Evolutionary conservation across 2,329 filamentous ascomycete species (phyloP), one percentile per base, ranked within the genome.

Genomic region (Verticillium longisporum): DNA sequence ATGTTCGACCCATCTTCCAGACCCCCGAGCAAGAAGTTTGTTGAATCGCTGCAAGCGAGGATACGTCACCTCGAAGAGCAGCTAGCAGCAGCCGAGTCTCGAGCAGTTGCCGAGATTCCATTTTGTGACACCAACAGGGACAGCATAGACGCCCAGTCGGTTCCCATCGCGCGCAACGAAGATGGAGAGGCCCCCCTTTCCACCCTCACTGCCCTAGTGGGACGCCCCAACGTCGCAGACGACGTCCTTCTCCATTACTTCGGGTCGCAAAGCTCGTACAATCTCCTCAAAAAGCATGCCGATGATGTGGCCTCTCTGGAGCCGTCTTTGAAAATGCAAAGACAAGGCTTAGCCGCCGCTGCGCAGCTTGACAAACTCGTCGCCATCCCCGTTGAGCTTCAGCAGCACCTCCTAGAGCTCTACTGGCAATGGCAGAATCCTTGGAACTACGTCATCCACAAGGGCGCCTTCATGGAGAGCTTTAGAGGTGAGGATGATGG

Each of bases 371-470:
- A 63, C 3, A 61, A 61, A 31, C 56, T 38, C 2, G 61, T 61
- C 15, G 55, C 36, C 1, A 56, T 68, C n/a, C 58, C 66, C 0
- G 31, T 60, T 1, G 69, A 70, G 6, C 61, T 71, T 1, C 63
- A 68, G 36, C 60, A 65, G 9, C 69, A 71, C 34, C 61, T 71
- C 0, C 64, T 71, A 9, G 65, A 66, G 6, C 61, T 71, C 1
- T 71, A 66, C 37, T 71, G 66, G 64, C 55, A 58, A 3, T 71
- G 69, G 69, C 67, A 68, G 50, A 70, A 71, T 13, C 63, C 67
- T 0, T 70, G 69, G 68, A 63, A 65, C n/a, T 69, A 69, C 31
- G 55, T 71, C 14, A 61, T 71, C 1, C 63, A 67, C 53, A 67
- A 68, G 7, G 65, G 58, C 5, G 56, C 61, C 0, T 70, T 71